Base-by-base conservation (phyloP, 345 rosid genomes). In the Geranium brycei region DNA sequence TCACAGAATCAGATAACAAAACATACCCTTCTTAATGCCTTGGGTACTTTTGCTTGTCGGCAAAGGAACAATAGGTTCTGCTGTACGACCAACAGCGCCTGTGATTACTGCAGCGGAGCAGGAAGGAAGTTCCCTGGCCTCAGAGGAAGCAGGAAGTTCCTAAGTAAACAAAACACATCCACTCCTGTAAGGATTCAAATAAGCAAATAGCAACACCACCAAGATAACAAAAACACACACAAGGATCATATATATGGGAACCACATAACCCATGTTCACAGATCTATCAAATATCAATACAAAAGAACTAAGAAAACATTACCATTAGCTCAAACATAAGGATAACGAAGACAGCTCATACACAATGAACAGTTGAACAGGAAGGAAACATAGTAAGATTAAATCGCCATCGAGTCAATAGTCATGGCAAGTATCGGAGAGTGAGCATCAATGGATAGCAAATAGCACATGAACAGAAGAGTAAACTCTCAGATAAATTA, bases 11-110 rank as follows among this genome's bases (percentile, higher is more conserved):
- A 1, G 41, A 51, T 18, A 12, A 61, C 62, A 4, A 59, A 55
- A 60, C 67, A 19, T 75, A 84, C 89, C 87, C 30, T 78, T 55
- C 72, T 67, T 82, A 81, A 69, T 71, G 61, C 68, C 66, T 70
- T 71, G 75, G 28, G 73, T 17, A 53, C 59, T 40, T 69, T 65
- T 80, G 71, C 62, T 70, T 4, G 72, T 62, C 3, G 68, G 35
- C 74, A 76, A 64, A 57, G 58, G 59, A 17, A 65, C 62, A 62
- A 31, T 19, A 6, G 75, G 40, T 15, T 61, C 74, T 0, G 68
- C 55, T 62, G 73, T 57, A 17, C 77, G 72, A 61, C 72, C 68
- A 69, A 68, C 66, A 62, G 78, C 69, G 61, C 68, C 80, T 35
- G 74, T 64, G 31, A 77, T 68, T 62, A 53, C 71, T 5, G 66